Evolutionary conservation across 176 grass and related monocot species (phyloP).

Genomic region (Aegilops umbellulata): DNA sequence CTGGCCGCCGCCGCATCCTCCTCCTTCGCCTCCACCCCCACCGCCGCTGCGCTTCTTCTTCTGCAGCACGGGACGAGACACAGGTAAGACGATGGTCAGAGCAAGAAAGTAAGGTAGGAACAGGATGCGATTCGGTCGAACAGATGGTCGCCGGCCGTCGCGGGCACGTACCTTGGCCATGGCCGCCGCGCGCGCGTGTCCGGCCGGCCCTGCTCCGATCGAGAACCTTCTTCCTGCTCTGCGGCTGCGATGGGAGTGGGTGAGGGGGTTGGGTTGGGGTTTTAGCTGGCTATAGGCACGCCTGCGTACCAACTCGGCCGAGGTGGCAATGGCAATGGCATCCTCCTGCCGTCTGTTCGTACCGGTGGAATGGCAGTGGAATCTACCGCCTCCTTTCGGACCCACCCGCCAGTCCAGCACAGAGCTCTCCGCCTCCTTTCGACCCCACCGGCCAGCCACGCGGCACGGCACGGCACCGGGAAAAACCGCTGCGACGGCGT

Average conservation of each 20-base stretch:
- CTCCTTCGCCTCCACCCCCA: background rate
- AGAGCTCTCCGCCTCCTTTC: no score
- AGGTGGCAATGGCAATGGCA: no score
- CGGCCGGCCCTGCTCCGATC: no score
- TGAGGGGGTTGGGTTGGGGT: background rate
- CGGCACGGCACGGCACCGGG: no score
- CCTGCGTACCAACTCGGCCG: no score
- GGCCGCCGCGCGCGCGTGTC: background rate
- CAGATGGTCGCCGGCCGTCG: background rate
- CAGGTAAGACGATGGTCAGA: background rate
- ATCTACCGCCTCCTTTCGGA: no score
- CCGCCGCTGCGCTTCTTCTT: conserved; percentile 54
- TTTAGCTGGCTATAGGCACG: no score
- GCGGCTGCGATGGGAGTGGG: background rate
- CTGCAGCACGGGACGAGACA: background rate
- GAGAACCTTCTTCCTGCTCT: background rate
- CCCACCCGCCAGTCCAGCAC: no score
- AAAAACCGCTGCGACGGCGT: no score
- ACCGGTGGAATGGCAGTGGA: no score
- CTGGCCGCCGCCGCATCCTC: background rate
- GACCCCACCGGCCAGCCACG: no score
- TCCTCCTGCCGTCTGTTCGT: no score
- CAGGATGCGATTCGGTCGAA: background rate
- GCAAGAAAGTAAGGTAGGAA: background rate
- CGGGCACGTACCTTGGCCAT: background rate